Evolutionary conservation across 2,329 filamentous ascomycete genomes (phyloP), one percentile per base, ranked within the genome.

Genomic region (Colletotrichum sp.): DNA sequence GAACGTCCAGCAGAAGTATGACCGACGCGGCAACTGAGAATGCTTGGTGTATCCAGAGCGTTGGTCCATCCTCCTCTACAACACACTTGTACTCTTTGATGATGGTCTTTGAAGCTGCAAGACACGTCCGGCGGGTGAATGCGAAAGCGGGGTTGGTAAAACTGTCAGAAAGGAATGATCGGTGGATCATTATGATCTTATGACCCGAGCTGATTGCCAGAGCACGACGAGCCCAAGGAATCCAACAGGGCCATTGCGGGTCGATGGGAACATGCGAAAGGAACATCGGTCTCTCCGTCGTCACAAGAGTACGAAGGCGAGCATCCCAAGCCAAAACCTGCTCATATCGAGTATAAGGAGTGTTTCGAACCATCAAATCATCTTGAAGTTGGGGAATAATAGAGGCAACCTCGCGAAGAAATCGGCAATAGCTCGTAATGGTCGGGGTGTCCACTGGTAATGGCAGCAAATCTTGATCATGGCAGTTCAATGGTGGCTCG

Each of bases 61-160:
- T 67, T 2, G 80, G 79, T 6, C 75, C 78, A 28, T 78, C 77
- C 22, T 80, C 79, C 5, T 78, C 71, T 6, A 75, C 67, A 18
- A 77, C 78, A 3, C 27, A 36, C 66, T 78, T 78, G 68, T 79
- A 79, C 68, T 82, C 81, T 13, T 79, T 80, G 79, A 86, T 76
- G 62, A 86, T 86, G 3, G 84, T 86, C 79, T 83, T 84, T 18
- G 84, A 81, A 4, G 84, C 84, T 1, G 84, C 82, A 15, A 85
- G 78, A 65, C 84, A 86, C 1, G 84, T 86, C 18, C 43, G 43
- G 12, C 43, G 43, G 3, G 43, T 52, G 2, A 52, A 52, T 52
- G 43, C 43, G 6, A 52, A 52, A 52, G 43, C 6, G 9, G 43
- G n/a, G 2, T 52, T 52, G 10, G 5, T 52, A 0, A 52, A 52